Base-by-base conservation (phyloP, 768 basidiomycete genomes). In the Gelatoporia subvermispora region DNA sequence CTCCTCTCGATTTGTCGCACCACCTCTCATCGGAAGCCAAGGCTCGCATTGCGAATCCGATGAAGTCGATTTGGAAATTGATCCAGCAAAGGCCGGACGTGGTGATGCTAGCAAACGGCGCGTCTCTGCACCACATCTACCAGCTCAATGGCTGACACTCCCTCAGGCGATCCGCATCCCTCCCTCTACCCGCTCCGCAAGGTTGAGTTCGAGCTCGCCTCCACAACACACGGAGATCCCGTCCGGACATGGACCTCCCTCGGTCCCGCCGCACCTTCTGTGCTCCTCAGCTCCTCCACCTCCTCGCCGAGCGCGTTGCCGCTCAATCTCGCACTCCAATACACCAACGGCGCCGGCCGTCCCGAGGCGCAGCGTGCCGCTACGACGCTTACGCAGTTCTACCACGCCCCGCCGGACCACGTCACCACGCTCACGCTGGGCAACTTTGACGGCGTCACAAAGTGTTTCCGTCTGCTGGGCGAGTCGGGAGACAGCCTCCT, bases 401-500 rank as follows among this genome's bases (percentile, higher is more conserved):
- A 71, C 37, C 71, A 72, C 54, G 48, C 57, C n/a, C 50, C 65
- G 36, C 58, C 61, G 25, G 48, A 68, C 57, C 61, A 67, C 55
- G 55, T 61, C 47, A 47, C 68, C 20, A 66, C 65, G 4, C 53
- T 72, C 25, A 67, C 69, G 2, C 48, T 70, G 16, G 72, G 72
- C 8, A 72, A 70, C 54, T 65, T 65, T 23, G 72, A 73, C 53
- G 71, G 60, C 40, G 64, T 72, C 31, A 65, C 71, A 11, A 74
- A 74, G 54, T 57, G 61, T 16, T 72, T 68, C 54, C 68, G 70
- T 4, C 59, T 73, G 24, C 60, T 74, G 22, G 68, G 70, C 28
- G 58, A 63, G 41, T 61, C 62, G 4, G 71, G 71, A 17, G 72
- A 73, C 54, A 61, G 65, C 36, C 71, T 74, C 50, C 62, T 74